A percentile compares a stretch with the other conserved stretches of the same genome.
These are phyloP conservation scores for Arthrobotrys megalospora DNA, from an alignment of 2,329 filamentous ascomycete species.

Conservation along the genomic window DNA sequence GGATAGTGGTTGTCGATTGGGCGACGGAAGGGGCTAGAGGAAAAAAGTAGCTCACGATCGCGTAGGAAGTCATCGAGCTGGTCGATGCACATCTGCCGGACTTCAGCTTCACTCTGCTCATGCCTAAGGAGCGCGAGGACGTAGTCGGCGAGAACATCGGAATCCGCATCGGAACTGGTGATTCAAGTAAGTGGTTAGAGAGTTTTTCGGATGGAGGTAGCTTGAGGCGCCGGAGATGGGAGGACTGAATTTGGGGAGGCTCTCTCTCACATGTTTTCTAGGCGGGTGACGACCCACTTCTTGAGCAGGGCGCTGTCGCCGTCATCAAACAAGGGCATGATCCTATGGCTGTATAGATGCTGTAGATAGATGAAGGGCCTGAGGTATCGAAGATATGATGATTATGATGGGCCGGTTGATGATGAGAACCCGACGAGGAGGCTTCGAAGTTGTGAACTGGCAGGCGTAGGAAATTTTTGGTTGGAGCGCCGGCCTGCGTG, in stretches of 20 bases:
- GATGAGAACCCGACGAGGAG: not conserved
- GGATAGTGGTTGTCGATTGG: not conserved
- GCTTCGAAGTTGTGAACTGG: not conserved
- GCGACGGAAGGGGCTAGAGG: constrained; percentile 11
- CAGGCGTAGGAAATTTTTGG: constrained; percentile 41
- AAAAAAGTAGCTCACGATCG: constrained; percentile 71
- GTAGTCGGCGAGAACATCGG: constrained; percentile 86
- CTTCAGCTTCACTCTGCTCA: constrained; percentile 76
- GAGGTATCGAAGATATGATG: not conserved
- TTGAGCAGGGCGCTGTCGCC: constrained; percentile 77
- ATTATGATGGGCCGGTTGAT: constrained; percentile 11
- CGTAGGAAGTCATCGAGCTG: constrained; percentile 83
- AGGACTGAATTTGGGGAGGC: not conserved
- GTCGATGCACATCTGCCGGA: constrained; percentile 78
- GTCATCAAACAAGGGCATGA: constrained; percentile 74
- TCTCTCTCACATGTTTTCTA: constrained; percentile 79
- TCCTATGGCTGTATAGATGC: constrained; percentile 65
- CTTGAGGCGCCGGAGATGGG: constrained; percentile 18
- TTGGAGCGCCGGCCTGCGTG: constrained; percentile 18
- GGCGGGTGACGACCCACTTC: constrained; percentile 82
- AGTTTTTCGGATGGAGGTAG: not conserved
- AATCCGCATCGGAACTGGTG: constrained; percentile 81
- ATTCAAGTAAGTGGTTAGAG: constrained; percentile 16
- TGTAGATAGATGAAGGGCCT: not conserved
- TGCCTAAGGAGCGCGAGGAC: constrained; percentile 82